Conservation (phyloP, 805 yeast genomes). For the Suhomyces sp. region DNA sequence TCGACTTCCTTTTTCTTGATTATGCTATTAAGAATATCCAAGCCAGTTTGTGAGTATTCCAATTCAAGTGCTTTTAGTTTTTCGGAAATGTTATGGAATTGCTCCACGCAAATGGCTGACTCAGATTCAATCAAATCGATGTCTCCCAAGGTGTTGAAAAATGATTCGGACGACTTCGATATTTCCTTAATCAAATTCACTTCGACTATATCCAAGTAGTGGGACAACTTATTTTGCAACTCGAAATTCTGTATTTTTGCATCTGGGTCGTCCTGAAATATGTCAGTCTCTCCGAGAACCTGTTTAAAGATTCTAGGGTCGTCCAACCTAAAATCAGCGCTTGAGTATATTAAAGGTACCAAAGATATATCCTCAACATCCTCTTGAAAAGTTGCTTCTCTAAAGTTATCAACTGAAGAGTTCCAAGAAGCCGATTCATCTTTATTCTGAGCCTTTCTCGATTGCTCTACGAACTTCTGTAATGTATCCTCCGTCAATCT, state of each 20-base stretch:
- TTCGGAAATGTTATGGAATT: constrained; percentile 44
- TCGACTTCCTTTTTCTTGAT: constrained; percentile 58
- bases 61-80: constrained; percentile 47
- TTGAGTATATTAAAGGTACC: constrained; percentile 71
- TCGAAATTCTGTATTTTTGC: constrained; percentile 40
- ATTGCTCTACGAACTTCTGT: constrained; percentile 24
- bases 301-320: constrained; percentile 80
- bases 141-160: constrained; percentile 81
- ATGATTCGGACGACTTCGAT: constrained; percentile 77
- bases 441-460: background rate
- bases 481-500: constrained; percentile 37
- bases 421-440: constrained; percentile 5
- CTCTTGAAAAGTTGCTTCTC: constrained; percentile 1
- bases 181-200: constrained; percentile 77
- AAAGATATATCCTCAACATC: constrained; percentile 7
- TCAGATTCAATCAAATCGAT: constrained; percentile 59
- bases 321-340: constrained; percentile 71
- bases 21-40: constrained; percentile 47
- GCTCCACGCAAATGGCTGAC: constrained; percentile 49
- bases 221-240: constrained; percentile 74
- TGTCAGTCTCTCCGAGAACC: constrained; percentile 61
- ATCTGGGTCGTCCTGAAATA: constrained; percentile 29
- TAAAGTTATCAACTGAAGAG: constrained; percentile 8
- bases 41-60: constrained; percentile 50
- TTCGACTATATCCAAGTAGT: constrained; percentile 83